These are phyloP conservation scores for Stemphylium vesicarium DNA, from an alignment of 2,329 filamentous ascomycete genomes.

Conservation along the genomic window DNA sequence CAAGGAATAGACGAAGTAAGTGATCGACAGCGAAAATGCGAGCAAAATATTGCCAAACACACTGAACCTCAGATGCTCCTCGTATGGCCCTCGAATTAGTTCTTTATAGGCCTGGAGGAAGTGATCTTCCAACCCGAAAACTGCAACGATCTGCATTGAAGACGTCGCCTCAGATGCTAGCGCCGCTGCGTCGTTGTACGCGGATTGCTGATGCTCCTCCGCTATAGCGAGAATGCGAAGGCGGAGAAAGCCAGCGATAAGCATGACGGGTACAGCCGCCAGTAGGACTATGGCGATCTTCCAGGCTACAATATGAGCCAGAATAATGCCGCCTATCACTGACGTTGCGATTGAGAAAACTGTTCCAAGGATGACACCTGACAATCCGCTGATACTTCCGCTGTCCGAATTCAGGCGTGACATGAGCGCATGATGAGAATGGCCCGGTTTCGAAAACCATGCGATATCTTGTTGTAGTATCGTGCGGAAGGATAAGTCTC, in stretches of 20 bases:
- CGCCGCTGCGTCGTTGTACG: slow-evolving; percentile 68
- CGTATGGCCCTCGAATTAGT: slow-evolving; percentile 49
- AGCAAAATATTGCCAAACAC: slow-evolving; percentile 52
- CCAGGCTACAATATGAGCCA: slow-evolving; percentile 58
- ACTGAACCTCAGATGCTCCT: slow-evolving; percentile 50
- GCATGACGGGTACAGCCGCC: slow-evolving; percentile 57
- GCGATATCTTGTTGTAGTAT: slow-evolving; percentile 63
- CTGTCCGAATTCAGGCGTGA: slow-evolving; percentile 57
- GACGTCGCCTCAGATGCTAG: slow-evolving; percentile 72
- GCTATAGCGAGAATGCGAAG: slow-evolving; percentile 61
- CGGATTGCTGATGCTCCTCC: slow-evolving; percentile 67
- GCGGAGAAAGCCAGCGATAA: slow-evolving; percentile 55
- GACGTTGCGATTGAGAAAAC: slow-evolving; percentile 58
- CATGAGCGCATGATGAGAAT: slow-evolving; percentile 54
- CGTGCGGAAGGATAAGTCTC: slow-evolving; percentile 56
- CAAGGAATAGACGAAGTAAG: slow-evolving; percentile 57
- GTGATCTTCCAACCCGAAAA: slow-evolving; percentile 51
- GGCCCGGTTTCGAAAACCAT: slow-evolving; percentile 55
- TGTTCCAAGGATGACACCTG: slow-evolving; percentile 58
- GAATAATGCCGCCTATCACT: slow-evolving; percentile 55
- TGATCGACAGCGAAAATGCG: slow-evolving; percentile 54
- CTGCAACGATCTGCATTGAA: slow-evolving; percentile 66
- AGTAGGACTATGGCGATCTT: slow-evolving; percentile 59
- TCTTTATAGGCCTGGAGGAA: slow-evolving; percentile 48
- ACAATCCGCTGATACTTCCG: slow-evolving; percentile 56